These are phyloP conservation scores for Aspergillus sp. DNA, from an alignment of 2,329 filamentous ascomycete species.

Conservation along the genomic window DNA sequence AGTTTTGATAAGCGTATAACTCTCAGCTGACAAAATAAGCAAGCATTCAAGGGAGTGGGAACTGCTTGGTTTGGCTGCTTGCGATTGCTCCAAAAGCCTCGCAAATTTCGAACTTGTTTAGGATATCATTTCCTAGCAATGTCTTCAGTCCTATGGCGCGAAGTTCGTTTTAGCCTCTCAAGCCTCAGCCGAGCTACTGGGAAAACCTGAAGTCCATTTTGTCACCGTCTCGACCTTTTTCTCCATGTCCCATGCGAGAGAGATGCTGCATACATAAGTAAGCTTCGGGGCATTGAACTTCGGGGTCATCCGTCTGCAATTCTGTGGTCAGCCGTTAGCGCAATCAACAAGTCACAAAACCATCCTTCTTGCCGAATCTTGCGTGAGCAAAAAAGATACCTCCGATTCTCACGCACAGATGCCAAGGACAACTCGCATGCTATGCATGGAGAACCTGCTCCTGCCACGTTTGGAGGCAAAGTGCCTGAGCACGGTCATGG, in stretches of 20 bases:
- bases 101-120: background rate
- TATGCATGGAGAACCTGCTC: background rate
- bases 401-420: background rate
- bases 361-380: too few relatives aligned
- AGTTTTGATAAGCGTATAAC: background rate
- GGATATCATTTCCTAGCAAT: background rate
- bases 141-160: background rate
- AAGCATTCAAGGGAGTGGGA: background rate
- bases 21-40: background rate
- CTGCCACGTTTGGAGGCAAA: background rate
- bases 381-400: background rate
- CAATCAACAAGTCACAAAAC: background rate
- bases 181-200: background rate
- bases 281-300: too few relatives aligned
- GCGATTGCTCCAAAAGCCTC: background rate
- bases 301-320: background rate
- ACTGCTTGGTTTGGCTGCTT: background rate
- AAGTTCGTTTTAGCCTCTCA: background rate
- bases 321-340: background rate
- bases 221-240: background rate
- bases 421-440: conserved; percentile 5
- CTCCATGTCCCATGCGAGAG: background rate
- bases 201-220: background rate
- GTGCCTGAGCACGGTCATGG: background rate
- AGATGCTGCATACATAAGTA: background rate